phyloP scores from a whole-genome alignment of 2,329 filamentous ascomycete genomes.

The Hymenoscyphus salicellus region DNA sequence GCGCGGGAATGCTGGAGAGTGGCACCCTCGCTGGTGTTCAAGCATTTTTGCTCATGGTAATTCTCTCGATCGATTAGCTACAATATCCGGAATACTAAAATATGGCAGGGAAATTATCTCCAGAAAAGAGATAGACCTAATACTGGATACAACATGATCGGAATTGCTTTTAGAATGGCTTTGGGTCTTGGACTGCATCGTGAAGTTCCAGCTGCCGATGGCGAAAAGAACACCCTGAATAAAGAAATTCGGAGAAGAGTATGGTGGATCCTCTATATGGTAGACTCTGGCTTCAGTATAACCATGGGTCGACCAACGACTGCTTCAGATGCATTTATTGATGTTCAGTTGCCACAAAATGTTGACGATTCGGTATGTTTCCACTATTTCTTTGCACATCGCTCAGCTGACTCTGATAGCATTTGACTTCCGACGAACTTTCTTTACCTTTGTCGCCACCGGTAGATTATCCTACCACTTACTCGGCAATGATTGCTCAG shows the following conservation, averaged over 20 bases:
- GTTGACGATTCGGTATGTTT: slow-evolving; percentile 41
- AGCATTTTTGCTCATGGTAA: slow-evolving; percentile 21
- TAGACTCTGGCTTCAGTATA: slow-evolving; percentile 46
- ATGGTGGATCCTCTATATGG: slow-evolving; percentile 45
- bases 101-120: slow-evolving; percentile 42
- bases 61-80: not conserved
- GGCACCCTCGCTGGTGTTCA: slow-evolving; percentile 21
- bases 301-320: slow-evolving; percentile 43
- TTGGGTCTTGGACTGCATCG: slow-evolving; percentile 49
- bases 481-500: slow-evolving; percentile 43
- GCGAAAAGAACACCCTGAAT: slow-evolving; percentile 31
- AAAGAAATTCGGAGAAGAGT: slow-evolving; percentile 41
- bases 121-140: slow-evolving; percentile 50
- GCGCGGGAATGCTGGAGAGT: slow-evolving; percentile 18
- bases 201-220: slow-evolving; percentile 43
- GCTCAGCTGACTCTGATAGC: slow-evolving; percentile 2
- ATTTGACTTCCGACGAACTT: slow-evolving; percentile 20
- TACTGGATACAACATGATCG: slow-evolving; percentile 52
- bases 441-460: slow-evolving; percentile 25
- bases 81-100: not conserved
- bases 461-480: slow-evolving; percentile 40
- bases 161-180: slow-evolving; percentile 49
- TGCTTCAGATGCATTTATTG: slow-evolving; percentile 42
- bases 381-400: not conserved
- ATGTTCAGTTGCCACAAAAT: slow-evolving; percentile 44